phyloP scores from a whole-genome alignment of 202 grass and related monocot genomes.

The Panicum virgatum region DNA sequence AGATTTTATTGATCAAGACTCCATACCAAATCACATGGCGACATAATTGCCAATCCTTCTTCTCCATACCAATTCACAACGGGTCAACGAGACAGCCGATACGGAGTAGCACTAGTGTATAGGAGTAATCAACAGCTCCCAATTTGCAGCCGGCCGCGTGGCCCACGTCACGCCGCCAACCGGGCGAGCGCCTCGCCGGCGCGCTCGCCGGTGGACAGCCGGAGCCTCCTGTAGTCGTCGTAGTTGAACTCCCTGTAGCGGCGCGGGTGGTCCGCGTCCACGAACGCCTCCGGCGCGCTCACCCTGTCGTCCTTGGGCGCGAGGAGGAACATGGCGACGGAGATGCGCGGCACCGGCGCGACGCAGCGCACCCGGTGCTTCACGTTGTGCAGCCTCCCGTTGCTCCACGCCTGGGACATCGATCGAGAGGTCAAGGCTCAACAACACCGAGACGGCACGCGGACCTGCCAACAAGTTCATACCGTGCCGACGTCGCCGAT shows the following conservation, averaged over 20 bases:
- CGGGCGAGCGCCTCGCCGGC: constrained; percentile 66
- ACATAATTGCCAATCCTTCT: background rate
- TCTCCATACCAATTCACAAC: background rate
- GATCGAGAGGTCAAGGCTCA: background rate
- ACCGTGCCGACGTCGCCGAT: constrained; percentile 82
- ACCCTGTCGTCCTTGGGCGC: constrained; percentile 78
- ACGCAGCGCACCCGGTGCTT: constrained; percentile 84
- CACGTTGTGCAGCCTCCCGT: constrained; percentile 70
- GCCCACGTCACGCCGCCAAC: background rate
- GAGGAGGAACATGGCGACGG: constrained; percentile 79
- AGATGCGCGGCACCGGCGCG: constrained; percentile 63
- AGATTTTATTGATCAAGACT: constrained; percentile 11
- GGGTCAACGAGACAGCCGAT: background rate
- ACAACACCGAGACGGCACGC: background rate
- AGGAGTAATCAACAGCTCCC: background rate
- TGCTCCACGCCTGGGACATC: constrained; percentile 70
- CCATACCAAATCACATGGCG: background rate
- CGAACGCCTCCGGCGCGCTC: constrained; percentile 51
- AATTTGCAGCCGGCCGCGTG: background rate
- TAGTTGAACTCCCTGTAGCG: constrained; percentile 62
- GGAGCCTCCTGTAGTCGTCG: constrained; percentile 61
- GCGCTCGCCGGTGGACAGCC: constrained; percentile 49
- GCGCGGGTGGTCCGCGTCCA: constrained; percentile 53
- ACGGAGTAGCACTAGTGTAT: background rate
- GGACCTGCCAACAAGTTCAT: background rate